A percentile compares a stretch with the other conserved stretches of the same genome.
These are phyloP conservation scores for Saccharomyces uvarum DNA, from an alignment of 1,139 yeast genomes.

Conservation along the genomic window DNA sequence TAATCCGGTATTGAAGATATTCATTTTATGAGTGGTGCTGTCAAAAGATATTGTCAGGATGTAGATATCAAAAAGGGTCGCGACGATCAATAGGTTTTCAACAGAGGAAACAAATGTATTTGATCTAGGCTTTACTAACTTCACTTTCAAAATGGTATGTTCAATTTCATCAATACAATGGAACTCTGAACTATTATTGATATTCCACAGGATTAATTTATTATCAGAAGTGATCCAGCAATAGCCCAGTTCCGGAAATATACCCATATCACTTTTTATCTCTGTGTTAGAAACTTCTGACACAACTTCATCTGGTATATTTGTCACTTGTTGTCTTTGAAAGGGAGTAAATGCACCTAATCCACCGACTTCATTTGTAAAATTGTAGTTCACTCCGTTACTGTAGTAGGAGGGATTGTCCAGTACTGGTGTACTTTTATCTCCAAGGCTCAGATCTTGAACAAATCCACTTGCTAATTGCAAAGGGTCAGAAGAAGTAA, in stretches of 20 bases:
- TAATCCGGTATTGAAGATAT: slow-evolving; percentile 76
- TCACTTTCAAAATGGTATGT: slow-evolving; percentile 70
- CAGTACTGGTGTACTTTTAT: slow-evolving; percentile 35
- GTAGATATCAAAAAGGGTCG: slow-evolving; percentile 76
- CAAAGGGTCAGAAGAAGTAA: slow-evolving; percentile 29
- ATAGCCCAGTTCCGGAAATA: slow-evolving; percentile 72
- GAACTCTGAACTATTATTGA: slow-evolving; percentile 55
- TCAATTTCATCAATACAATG: slow-evolving; percentile 76
- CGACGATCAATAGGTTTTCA: slow-evolving; percentile 60
- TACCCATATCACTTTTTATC: slow-evolving; percentile 69
- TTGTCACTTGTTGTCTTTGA: slow-evolving; percentile 58
- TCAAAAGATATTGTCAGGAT: slow-evolving; percentile 65
- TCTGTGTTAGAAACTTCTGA: slow-evolving; percentile 63
- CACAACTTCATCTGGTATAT: slow-evolving; percentile 76
- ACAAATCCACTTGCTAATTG: slow-evolving; percentile 37
- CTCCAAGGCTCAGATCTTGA: slow-evolving; percentile 34
- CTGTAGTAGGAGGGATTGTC: slow-evolving; percentile 37
- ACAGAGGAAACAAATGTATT: slow-evolving; percentile 76
- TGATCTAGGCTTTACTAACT: slow-evolving; percentile 68
- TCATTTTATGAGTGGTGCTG: slow-evolving; percentile 45
- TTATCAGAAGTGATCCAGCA: slow-evolving; percentile 87
- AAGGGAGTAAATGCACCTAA: slow-evolving; percentile 60
- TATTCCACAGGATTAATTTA: slow-evolving; percentile 75
- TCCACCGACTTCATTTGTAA: slow-evolving; percentile 34
- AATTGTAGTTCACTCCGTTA: slow-evolving; percentile 38